Conservation (phyloP, 2,329 filamentous ascomycete species). For the Allantophomopsis lycopodina region DNA sequence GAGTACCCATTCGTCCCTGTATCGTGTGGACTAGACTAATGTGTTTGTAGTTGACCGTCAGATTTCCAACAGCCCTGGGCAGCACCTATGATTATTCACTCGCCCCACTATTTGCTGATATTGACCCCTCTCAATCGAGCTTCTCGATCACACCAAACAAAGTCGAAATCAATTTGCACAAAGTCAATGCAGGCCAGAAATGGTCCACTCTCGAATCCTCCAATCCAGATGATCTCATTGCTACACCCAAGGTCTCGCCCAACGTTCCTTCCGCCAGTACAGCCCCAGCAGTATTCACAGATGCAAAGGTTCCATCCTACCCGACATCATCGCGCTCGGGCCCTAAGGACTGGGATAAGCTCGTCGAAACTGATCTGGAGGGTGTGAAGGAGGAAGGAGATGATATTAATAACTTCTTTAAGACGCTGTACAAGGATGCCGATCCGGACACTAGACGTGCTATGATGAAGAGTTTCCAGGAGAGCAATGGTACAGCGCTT, state of each 20-base stretch:
- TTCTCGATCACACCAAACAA: slow-evolving; percentile 62
- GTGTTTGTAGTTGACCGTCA: slow-evolving; percentile 31
- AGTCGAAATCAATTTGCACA: slow-evolving; percentile 62
- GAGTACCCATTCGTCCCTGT: not conserved
- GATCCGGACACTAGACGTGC: slow-evolving; percentile 72
- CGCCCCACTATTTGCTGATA: slow-evolving; percentile 50
- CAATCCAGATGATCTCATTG: slow-evolving; percentile 1
- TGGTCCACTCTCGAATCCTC: slow-evolving; percentile 15
- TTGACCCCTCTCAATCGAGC: slow-evolving; percentile 47
- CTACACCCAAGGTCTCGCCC: not conserved
- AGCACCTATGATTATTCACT: slow-evolving; percentile 46
- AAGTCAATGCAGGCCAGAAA: slow-evolving; percentile 38
- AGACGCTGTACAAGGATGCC: slow-evolving; percentile 67
- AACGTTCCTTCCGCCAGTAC: slow-evolving; percentile 7
- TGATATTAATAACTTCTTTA: slow-evolving; percentile 75
- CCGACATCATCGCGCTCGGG: slow-evolving; percentile 77
- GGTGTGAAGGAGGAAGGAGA: slow-evolving; percentile 45
- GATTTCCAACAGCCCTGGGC: slow-evolving; percentile 39
- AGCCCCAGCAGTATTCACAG: slow-evolving; percentile 5
- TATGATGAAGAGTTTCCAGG: slow-evolving; percentile 95
- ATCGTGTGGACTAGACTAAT: not conserved
- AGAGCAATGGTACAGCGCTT: slow-evolving; percentile 85
- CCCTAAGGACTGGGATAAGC: slow-evolving; percentile 83
- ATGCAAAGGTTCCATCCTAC: slow-evolving; percentile 42
- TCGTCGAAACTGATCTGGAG: slow-evolving; percentile 37